Evolutionary conservation across 306 rosid genomes (phyloP).

Genomic region (Rosa persica): DNA sequence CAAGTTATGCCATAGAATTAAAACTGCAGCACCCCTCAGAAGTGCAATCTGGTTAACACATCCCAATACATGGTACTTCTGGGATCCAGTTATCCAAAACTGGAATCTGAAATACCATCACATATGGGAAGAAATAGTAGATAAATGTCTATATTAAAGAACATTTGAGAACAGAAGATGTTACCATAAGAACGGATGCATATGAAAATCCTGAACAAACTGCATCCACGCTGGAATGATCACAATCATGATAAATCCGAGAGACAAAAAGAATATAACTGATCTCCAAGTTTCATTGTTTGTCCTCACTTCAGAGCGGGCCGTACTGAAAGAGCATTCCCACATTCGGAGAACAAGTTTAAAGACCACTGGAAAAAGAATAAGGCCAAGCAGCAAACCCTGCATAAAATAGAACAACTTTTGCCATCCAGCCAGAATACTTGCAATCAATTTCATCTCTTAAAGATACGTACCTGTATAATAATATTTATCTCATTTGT

Average conservation of each 20-base stretch:
- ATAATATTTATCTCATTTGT: constrained; percentile 76
- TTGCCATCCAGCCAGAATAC: constrained; percentile 30
- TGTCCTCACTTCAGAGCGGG: constrained; percentile 48
- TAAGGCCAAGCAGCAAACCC: constrained; percentile 92
- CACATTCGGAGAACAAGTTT: constrained; percentile 53
- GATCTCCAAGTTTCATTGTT: constrained; percentile 57
- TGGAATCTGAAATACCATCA: constrained; percentile 7
- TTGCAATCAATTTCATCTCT: constrained; percentile 25
- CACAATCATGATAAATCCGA: constrained; percentile 64
- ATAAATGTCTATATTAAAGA: not conserved
- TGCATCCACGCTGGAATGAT: constrained; percentile 78
- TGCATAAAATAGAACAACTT: constrained; percentile 44
- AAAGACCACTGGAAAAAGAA: constrained; percentile 68
- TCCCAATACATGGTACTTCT: not conserved
- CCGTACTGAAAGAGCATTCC: constrained; percentile 51
- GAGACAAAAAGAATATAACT: constrained; percentile 54
- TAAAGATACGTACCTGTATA: constrained; percentile 65
- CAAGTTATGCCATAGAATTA: not conserved
- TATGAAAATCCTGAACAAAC: constrained; percentile 69
- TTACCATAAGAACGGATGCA: constrained; percentile 79
- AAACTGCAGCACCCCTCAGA: not conserved
- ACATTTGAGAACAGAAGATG: not conserved
- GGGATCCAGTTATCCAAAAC: not conserved
- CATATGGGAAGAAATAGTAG: not conserved
- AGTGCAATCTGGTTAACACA: not conserved